Base-by-base conservation (phyloP, 768 basidiomycete genomes). In the Rhizopogon vesiculosus region DNA sequence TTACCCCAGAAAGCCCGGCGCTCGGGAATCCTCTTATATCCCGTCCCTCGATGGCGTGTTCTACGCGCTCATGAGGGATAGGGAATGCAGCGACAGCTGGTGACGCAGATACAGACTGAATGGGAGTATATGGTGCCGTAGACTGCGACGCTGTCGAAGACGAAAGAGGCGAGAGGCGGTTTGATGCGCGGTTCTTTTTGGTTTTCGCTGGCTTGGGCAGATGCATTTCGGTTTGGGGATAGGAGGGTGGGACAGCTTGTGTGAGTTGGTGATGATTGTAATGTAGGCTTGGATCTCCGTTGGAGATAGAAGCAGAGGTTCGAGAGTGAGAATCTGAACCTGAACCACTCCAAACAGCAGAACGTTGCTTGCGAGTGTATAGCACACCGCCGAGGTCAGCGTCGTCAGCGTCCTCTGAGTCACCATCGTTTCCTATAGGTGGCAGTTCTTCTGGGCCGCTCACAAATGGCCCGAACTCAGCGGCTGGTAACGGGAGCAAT, bases 271-370 rank as follows among this genome's bases (percentile, higher is more conserved):
- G 61, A 42, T 67, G 64, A 48, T 66, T 64, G 52, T 69, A 69
- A n/a, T 52, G 51, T 45, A 61, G 51, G 18, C 58, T 45, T 25
- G 52, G 18, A 42, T 63, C 65, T 25, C 65, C 63, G 33, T 62
- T 58, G 25, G 77, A 76, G 28, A 70, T 45, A 0, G 82, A 83
- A 4, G 79, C 69, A 4, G 85, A 84, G 0, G 85, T 86, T 33
- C 81, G 78, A 3, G 84, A 86, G 38, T 78, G 80, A 4, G 83
- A 84, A 56, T 84, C 82, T 0, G 86, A 87, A 25, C 78, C 59
- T 0, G 69, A 69, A 10, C 59, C 80, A 33, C 75, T 74, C 9
- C 68, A 60, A 25, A 64, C 68, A 4, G 63, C 66, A 2, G 72
- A 42, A 16, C 53, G 68, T 15, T 70, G 66, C 42, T 69, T 72